A percentile compares a stretch with the other conserved stretches of the same genome.
These are phyloP conservation scores for Lactarius hatsudake DNA, from an alignment of 768 basidiomycete genomes.

Conservation along the genomic window DNA sequence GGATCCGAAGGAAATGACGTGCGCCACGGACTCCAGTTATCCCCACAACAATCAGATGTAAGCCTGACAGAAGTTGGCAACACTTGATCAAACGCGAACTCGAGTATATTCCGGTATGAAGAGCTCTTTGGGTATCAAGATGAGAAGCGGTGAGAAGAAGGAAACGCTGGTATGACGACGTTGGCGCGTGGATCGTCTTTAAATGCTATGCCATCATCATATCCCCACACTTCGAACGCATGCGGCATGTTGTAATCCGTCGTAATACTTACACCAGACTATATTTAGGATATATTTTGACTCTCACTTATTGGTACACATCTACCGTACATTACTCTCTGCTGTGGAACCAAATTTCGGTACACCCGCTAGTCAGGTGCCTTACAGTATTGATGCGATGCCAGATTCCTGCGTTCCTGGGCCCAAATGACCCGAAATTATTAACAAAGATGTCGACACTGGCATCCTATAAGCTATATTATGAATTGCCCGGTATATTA, in stretches of 20 bases:
- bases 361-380: too few species aligned
- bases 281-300: background rate
- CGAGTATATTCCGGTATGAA: background rate
- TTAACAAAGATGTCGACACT: background rate
- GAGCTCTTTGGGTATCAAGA: background rate
- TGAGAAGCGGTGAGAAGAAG: too few species aligned
- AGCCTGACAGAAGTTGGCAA: background rate
- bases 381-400: too few species aligned
- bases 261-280: background rate
- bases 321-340: background rate
- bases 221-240: background rate
- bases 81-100: background rate
- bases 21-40: conserved; percentile 6
- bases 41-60: background rate
- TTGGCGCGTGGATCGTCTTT: background rate
- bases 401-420: background rate
- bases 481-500: background rate
- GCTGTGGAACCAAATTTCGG: background rate
- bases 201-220: too few species aligned
- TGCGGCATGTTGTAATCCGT: background rate
- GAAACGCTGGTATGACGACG: too few species aligned
- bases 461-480: background rate
- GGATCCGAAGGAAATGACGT: conserved; percentile 31
- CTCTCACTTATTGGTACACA: background rate
- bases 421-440: background rate